Evolutionary conservation across 257 asterid species (phyloP), one percentile per base, ranked within the genome.

Genomic region (Lavandula angustifolia): DNA sequence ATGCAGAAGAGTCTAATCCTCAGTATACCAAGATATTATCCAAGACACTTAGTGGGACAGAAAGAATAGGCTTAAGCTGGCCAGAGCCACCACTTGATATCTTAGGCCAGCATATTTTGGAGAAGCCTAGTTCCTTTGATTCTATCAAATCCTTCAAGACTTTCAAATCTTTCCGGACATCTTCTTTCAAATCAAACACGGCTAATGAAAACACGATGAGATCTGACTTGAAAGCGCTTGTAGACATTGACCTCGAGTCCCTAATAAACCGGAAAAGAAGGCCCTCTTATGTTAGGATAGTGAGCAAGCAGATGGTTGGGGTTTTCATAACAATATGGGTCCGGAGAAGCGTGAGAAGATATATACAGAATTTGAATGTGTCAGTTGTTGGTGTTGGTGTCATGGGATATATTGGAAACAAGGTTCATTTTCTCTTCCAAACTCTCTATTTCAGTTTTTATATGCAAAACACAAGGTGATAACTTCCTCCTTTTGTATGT

Each of bases 231-330:
- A 68, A 80, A 37, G 72, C 80, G 11, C 85, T 90, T 13, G 86
- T 69, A 6, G 90, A 85, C 55, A 68, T 79, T 64, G 92, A 87
- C 77, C 96, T 90, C 38, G 91, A 86, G 49, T 80, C 85, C 49
- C 66, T 90, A 61, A 80, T 94, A 59, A 83, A 84, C 68, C 75
- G 87, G 68, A 94, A 83, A 76, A 86, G 98, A 76, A 84, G 92
- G 73, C 78, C 95, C 4, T 65, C 81, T 4, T 94, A 80, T 76
- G 98, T 90, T 49, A 87, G 95, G 73, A 84, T 94, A 63, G 73
- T 88, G 58, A 94, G 99, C 91, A 94, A 94, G 81, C 98, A 88
- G 76, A 88, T 94, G 96, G 96, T 94, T 70, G 99, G 99, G 42
- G 43, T 90, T 71, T 83, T 94, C 68, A 76, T 88, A 35, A 90